Evolutionary conservation across 441 rosid species (phyloP).

Genomic region (Syzygium malaccense): DNA sequence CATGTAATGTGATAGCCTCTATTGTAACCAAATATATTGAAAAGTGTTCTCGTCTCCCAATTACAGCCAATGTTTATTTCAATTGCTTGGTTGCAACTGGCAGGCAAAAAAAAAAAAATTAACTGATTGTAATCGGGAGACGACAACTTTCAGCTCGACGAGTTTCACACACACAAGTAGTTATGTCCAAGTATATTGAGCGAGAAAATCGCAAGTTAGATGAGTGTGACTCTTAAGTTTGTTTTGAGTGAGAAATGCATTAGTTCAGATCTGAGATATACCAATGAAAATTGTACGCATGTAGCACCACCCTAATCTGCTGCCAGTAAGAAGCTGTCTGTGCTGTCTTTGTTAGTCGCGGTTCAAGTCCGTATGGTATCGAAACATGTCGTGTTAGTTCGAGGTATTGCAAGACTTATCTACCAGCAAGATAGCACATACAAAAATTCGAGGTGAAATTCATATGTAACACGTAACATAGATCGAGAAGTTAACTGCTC

Average conservation of each 20-base stretch:
- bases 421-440: accelerated
- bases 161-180: neutral
- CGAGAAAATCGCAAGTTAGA: neutral
- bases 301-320: accelerated
- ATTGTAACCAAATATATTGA: no score
- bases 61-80: neutral
- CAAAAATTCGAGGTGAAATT: neutral
- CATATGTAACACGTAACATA: neutral
- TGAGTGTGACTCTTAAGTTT: neutral
- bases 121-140: neutral
- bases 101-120: neutral
- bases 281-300: neutral
- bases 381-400: accelerated
- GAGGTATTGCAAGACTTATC: neutral
- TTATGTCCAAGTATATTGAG: neutral
- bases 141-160: neutral
- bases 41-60: neutral
- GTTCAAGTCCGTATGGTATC: accelerated
- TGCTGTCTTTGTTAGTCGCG: accelerated
- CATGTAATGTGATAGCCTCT: neutral
- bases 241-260: neutral
- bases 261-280: accelerated
- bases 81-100: neutral
- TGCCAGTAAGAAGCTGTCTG: neutral
- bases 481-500: accelerated